These are phyloP conservation scores for Fraxinus sp. DNA, from an alignment of 305 asterid genomes.

Conservation along the genomic window DNA sequence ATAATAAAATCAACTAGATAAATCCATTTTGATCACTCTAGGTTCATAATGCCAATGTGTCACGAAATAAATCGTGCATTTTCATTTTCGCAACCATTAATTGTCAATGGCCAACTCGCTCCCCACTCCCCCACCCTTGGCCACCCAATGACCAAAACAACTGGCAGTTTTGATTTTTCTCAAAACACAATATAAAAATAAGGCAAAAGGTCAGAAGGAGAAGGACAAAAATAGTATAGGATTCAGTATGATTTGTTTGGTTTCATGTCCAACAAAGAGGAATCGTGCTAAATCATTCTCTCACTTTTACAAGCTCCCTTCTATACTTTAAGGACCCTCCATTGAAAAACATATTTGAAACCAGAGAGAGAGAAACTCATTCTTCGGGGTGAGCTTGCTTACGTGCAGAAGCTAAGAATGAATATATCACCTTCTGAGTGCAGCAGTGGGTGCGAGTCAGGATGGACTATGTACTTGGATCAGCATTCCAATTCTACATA, in stretches of 20 bases:
- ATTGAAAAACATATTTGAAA: background rate
- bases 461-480: conserved; percentile 87
- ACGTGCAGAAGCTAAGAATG: conserved; percentile 31
- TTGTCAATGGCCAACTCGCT: conserved; percentile 17
- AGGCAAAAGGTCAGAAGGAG: conserved; percentile 38
- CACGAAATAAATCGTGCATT: too few species aligned
- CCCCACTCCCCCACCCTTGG: background rate
- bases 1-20: too few species aligned
- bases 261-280: conserved; percentile 26
- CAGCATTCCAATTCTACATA: conserved; percentile 49
- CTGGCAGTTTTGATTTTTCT: conserved; percentile 28
- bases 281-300: conserved; percentile 2
- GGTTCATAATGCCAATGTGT: too few species aligned
- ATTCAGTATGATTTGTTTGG: conserved; percentile 46
- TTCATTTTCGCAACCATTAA: background rate
- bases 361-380: background rate
- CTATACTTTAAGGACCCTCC: conserved; percentile 12
- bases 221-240: conserved; percentile 61
- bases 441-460: conserved; percentile 84
- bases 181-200: conserved; percentile 17
- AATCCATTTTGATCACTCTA: too few species aligned
- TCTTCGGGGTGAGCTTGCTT: background rate
- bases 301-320: background rate
- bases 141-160: conserved; percentile 27
- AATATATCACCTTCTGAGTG: conserved; percentile 64